Evolutionary conservation across 495 filamentous ascomycete genomes (phyloP), one percentile per base, ranked within the genome.

Genomic region (Thermochaetoides thermophila): DNA sequence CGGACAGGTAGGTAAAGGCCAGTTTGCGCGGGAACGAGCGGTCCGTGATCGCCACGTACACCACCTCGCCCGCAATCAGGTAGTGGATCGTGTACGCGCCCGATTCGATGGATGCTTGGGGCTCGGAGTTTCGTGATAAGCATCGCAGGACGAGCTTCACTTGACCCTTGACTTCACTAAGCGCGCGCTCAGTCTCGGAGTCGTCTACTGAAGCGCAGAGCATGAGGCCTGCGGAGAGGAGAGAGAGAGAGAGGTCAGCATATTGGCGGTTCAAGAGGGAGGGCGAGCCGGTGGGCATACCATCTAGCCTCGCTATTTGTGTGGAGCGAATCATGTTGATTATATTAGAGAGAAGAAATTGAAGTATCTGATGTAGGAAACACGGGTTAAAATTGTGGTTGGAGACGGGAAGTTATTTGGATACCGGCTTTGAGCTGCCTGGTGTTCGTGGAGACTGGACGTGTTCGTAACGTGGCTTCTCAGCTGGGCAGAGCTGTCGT

Each of bases 1-100:
- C 89, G 32, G 78, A 76, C 22, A 99, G 85, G 71, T 96, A 99
- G 32, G 91, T 96, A 61, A 96, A 95, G 45, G 89, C 89, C 18
- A 99, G 79, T 56, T 99, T 96, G 49, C 91, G 87, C 25, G 89
- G 91, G 64, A 95, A 99, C 17, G 83, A 81, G 27, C 73, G 69
- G 55, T 95, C 86, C 65, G 79, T 82, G 51, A 99, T 86, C 61
- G 80, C 84, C 38, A 95, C 66, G 66, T 87, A 99, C 63, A 82
- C 76, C 47, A 96, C 63, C 40, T 80, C 73, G 44, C 75, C 63
- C 42, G 77, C 56, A 60, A 96, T 83, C 23, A 83, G 59, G 67
- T 97, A 97, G 49, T 96, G 87, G 49, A 96, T 61, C 36, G 77
- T 87, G 64, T 80, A 91, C 56, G 42, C 30, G 36, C 60, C 60